These are phyloP conservation scores for Polygonum aviculare DNA, from an alignment of 148 eudicot genomes.

Conservation along the genomic window DNA sequence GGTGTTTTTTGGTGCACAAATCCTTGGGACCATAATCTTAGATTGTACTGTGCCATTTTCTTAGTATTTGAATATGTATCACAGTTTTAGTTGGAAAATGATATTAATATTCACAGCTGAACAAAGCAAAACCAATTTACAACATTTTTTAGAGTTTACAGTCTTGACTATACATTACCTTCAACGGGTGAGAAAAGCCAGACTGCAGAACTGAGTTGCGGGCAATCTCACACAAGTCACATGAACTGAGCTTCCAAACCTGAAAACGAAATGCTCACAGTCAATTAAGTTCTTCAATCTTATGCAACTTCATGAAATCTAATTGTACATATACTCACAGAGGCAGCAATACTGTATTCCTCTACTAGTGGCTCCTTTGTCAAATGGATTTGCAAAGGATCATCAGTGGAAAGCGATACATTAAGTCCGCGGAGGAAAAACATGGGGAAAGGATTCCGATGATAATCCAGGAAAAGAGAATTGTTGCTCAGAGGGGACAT, in stretches of 20 bases:
- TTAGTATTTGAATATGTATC: not conserved
- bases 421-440: constrained; percentile 92
- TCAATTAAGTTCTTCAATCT: not conserved
- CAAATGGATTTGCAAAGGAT: constrained; percentile 93
- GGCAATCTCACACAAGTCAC: constrained; percentile 78
- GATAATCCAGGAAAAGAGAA: constrained; percentile 91
- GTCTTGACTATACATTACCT: constrained; percentile 26
- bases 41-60: not conserved
- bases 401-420: constrained; percentile 98
- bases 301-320: not conserved
- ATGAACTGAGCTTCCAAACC: constrained; percentile 85
- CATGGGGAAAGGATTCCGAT: constrained; percentile 94
- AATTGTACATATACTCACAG: constrained; percentile 37
- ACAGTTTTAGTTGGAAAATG: not conserved
- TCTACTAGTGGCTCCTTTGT: constrained; percentile 97
- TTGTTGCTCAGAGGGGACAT: constrained; percentile 99
- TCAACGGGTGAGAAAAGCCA: constrained; percentile 71
- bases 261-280: constrained; percentile 13
- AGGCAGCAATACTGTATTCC: constrained; percentile 98
- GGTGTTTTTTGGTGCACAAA: not conserved
- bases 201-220: constrained; percentile 81
- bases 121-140: not conserved
- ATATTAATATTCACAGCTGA: not conserved
- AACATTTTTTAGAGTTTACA: not conserved
- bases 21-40: not conserved